A percentile compares a stretch with the other conserved stretches of the same genome.
Evolutionary conservation across 805 yeast genomes (phyloP).

Genomic region (Teunomyces gatunensis): DNA sequence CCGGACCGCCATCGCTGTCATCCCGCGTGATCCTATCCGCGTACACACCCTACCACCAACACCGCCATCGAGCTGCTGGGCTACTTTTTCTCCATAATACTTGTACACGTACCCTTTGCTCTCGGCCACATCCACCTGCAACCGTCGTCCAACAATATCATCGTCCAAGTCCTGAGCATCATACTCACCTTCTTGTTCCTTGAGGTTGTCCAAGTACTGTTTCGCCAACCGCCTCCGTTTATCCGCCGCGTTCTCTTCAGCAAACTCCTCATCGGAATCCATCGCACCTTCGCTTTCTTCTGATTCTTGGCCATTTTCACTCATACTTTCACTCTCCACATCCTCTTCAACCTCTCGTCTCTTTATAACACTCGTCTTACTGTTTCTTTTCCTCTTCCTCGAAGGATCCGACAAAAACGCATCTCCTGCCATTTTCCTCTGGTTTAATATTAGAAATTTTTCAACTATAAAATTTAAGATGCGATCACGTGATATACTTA

Average conservation of each 20-base stretch:
- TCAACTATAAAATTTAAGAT: conserved; percentile 5
- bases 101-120: conserved; percentile 80
- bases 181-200: conserved; percentile 48
- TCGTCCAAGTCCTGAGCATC: conserved; percentile 91
- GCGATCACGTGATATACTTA: not conserved
- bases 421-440: conserved; percentile 48
- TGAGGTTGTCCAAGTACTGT: conserved; percentile 80
- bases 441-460: conserved; percentile 3
- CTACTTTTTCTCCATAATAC: conserved; percentile 53
- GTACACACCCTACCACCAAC: conserved; percentile 41
- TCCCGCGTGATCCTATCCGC: conserved; percentile 59
- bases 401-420: conserved; percentile 63
- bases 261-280: conserved; percentile 71
- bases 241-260: conserved; percentile 82
- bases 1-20: conserved; percentile 54
- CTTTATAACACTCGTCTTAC: conserved; percentile 15
- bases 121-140: conserved; percentile 87
- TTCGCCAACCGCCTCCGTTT: conserved; percentile 92
- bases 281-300: conserved; percentile 38
- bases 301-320: conserved; percentile 14
- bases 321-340: conserved; percentile 27
- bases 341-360: conserved; percentile 39
- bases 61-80: conserved; percentile 28
- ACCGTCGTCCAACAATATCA: conserved; percentile 76
- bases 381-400: conserved; percentile 45